A percentile compares a stretch with the other conserved stretches of the same genome.
Conservation (phyloP, 2,329 filamentous ascomycete species). For the Cryphonectria parasitica region DNA sequence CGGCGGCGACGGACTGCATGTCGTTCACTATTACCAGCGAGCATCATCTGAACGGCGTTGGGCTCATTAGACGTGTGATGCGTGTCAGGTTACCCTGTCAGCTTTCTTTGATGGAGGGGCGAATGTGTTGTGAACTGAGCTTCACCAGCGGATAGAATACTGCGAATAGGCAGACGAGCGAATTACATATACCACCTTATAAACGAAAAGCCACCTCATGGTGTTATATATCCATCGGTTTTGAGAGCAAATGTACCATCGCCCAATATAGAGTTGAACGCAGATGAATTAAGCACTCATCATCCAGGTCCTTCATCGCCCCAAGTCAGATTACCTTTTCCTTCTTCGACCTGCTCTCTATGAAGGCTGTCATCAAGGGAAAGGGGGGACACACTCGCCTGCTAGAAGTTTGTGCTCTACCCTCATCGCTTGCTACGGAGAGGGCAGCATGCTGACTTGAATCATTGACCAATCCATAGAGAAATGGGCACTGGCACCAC, state of each 20-base stretch:
- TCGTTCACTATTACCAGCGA: conserved; percentile 8
- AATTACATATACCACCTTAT: conserved; percentile 1
- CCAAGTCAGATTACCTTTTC: neutral
- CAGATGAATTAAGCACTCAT: no score
- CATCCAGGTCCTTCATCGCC: neutral
- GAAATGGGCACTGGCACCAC: neutral
- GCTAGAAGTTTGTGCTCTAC: neutral
- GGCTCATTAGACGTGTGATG: conserved; percentile 15
- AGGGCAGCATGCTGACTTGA: neutral
- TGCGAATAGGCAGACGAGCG: conserved; percentile 1
- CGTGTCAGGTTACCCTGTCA: neutral
- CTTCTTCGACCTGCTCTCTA: neutral
- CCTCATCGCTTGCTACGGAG: neutral
- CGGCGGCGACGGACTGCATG: conserved; percentile 12
- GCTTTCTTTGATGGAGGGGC: neutral
- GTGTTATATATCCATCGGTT: neutral
- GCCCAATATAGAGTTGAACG: neutral
- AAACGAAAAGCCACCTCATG: neutral
- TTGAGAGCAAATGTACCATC: no score
- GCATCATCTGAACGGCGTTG: conserved; percentile 28
- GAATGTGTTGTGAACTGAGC: conserved; percentile 5
- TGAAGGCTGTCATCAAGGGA: neutral
- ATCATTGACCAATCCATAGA: neutral
- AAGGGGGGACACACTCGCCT: neutral
- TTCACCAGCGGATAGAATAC: conserved; percentile 2